Conservation (phyloP, 129 eudicot genomes). For the Rutidosis leptorrhynchoides region DNA sequence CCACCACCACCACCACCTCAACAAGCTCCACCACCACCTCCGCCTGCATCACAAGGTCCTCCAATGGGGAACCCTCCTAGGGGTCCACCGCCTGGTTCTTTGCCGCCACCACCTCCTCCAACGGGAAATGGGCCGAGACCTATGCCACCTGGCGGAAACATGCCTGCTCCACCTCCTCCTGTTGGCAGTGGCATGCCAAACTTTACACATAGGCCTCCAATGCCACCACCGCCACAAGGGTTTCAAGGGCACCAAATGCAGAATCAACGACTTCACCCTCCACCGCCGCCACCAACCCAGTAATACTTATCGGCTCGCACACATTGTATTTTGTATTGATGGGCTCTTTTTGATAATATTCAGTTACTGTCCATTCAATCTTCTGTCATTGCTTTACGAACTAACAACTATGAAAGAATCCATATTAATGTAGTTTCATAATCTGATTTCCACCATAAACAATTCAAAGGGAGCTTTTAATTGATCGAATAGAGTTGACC, state of each 20-base stretch:
- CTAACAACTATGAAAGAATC: neutral
- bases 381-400: neutral
- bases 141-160: slow-evolving; percentile 84
- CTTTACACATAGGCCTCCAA: slow-evolving; percentile 70
- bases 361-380: neutral
- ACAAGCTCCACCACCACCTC: slow-evolving; percentile 79
- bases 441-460: neutral
- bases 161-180: slow-evolving; percentile 90
- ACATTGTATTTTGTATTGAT: neutral
- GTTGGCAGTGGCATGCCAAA: slow-evolving; percentile 71
- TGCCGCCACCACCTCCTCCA: slow-evolving; percentile 75
- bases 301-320: neutral
- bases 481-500: neutral
- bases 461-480: neutral
- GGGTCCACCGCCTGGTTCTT: slow-evolving; percentile 54
- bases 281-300: slow-evolving; percentile 71
- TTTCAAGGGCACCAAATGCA: slow-evolving; percentile 78
- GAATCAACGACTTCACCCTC: slow-evolving; percentile 50
- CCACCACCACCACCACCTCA: slow-evolving; percentile 65
- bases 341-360: neutral
- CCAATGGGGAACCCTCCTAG: slow-evolving; percentile 57
- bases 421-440: neutral
- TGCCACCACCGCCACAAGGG: slow-evolving; percentile 80
- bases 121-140: slow-evolving; percentile 87
- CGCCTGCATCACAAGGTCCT: slow-evolving; percentile 59